These are phyloP conservation scores for Arthrobotrys conoides DNA, from an alignment of 2,329 filamentous ascomycete species.

Conservation along the genomic window DNA sequence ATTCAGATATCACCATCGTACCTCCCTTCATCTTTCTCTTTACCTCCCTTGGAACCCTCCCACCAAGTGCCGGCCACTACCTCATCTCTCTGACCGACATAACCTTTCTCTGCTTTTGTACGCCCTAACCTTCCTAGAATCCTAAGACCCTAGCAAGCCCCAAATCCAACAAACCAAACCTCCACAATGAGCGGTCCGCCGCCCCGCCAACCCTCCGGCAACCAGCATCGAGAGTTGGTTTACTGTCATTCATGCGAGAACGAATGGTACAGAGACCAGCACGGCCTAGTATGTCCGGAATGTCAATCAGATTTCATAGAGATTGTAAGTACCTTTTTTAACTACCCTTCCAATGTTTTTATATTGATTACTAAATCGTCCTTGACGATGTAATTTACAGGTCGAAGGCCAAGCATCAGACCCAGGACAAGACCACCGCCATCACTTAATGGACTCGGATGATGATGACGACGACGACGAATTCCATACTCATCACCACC, in stretches of 20 bases:
- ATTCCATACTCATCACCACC: slow-evolving; percentile 16
- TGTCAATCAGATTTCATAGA: slow-evolving; percentile 86
- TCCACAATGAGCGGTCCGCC: slow-evolving; percentile 52
- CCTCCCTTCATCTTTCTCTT: not conserved
- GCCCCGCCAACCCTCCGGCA: slow-evolving; percentile 20
- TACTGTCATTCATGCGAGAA: slow-evolving; percentile 86
- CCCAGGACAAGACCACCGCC: slow-evolving; percentile 23
- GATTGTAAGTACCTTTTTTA: slow-evolving; percentile 75
- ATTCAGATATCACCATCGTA: not conserved
- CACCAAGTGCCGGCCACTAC: slow-evolving; percentile 4
- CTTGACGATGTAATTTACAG: slow-evolving; percentile 14
- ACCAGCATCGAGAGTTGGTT: slow-evolving; percentile 76
- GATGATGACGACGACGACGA: slow-evolving; percentile 40
- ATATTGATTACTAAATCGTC: not conserved
- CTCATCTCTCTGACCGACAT: slow-evolving; percentile 10
- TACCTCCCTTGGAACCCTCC: not conserved
- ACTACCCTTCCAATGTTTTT: not conserved
- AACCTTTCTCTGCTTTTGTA: slow-evolving; percentile 8
- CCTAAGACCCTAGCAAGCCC: slow-evolving; percentile 11
- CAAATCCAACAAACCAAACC: slow-evolving; percentile 18
- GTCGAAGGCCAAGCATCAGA: slow-evolving; percentile 45
- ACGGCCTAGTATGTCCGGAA: slow-evolving; percentile 79
- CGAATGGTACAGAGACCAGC: slow-evolving; percentile 83
- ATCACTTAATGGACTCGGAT: slow-evolving; percentile 27
- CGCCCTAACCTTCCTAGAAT: slow-evolving; percentile 6